Conservation (phyloP, 768 basidiomycete species). For the Gloeostereum incarnatum region DNA sequence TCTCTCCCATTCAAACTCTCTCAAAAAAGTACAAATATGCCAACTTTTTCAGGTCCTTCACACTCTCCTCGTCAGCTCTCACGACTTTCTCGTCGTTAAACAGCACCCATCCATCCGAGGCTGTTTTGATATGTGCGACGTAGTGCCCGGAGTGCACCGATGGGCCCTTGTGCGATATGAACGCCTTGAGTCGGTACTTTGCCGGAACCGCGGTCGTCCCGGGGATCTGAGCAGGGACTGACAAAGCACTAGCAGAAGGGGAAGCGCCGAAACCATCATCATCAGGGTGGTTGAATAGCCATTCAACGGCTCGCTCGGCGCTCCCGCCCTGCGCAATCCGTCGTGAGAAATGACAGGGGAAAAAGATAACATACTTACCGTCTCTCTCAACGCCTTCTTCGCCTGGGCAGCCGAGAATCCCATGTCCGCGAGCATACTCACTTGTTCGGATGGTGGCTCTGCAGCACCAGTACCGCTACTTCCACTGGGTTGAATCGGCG, state of each 20-base stretch:
- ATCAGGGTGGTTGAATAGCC: constrained; percentile 92
- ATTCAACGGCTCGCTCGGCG: constrained; percentile 84
- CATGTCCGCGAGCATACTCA: constrained; percentile 79
- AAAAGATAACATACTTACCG: constrained; percentile 40
- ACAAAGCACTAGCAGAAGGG: constrained; percentile 13
- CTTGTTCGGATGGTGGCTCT: constrained; percentile 64
- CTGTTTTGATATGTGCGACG: constrained; percentile 60
- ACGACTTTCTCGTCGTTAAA: constrained; percentile 98
- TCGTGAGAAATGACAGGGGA: background rate
- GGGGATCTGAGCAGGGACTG: constrained; percentile 14
- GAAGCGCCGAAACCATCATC: constrained; percentile 59
- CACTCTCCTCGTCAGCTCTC: constrained; percentile 75
- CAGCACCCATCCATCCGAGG: constrained; percentile 68
- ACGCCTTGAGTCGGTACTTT: constrained; percentile 76
- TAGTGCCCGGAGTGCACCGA: constrained; percentile 95
- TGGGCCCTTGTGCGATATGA: constrained; percentile 95
- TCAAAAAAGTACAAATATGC: constrained; percentile 96
- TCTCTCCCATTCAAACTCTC: constrained; percentile 35
- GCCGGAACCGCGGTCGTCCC: constrained; percentile 65
- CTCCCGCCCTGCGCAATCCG: constrained; percentile 45
- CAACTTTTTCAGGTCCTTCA: constrained; percentile 68
- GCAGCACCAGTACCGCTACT: constrained; percentile 17
- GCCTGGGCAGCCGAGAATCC: constrained; percentile 84
- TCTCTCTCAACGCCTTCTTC: constrained; percentile 78
- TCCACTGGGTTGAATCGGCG: constrained; percentile 41